Conservation (phyloP, 225 moss, liverwort and hornwort species). For the Polytrichum formosum region DNA sequence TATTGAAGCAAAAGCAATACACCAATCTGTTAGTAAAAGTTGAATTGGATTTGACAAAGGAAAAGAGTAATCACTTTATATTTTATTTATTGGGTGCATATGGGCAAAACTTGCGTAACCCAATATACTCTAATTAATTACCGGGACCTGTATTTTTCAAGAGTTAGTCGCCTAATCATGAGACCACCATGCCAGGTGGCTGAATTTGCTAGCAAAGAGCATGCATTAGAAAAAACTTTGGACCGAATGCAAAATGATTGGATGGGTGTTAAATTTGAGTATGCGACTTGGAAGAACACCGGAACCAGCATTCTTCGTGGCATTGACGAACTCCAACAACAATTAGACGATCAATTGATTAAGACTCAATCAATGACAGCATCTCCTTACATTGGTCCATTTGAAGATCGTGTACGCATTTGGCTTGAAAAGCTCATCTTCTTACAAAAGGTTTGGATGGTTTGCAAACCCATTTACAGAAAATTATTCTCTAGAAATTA, state of each 20-base stretch:
- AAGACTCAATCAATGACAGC: constrained; percentile 76
- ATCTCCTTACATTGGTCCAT: constrained; percentile 70
- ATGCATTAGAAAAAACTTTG: constrained; percentile 50
- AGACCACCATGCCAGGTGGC: constrained; percentile 34
- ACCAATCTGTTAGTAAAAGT: no score
- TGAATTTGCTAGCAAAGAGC: constrained; percentile 76
- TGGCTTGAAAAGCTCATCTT: constrained; percentile 67
- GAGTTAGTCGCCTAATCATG: background rate
- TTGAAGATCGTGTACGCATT: constrained; percentile 70
- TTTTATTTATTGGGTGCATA: no score
- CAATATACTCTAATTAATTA: no score
- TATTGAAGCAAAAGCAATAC: no score
- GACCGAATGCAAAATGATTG: constrained; percentile 81
- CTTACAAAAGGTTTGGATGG: constrained; percentile 51
- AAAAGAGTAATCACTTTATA: no score
- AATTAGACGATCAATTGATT: constrained; percentile 70
- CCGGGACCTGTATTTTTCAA: no score
- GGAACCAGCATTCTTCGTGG: constrained; percentile 58
- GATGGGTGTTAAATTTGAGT: constrained; percentile 61
- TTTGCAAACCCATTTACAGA: no score
- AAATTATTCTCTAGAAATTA: no score
- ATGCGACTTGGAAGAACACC: constrained; percentile 51
- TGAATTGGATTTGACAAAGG: no score
- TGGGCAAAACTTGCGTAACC: no score
- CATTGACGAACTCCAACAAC: constrained; percentile 67